Evolutionary conservation across 1,139 yeast species (phyloP), one percentile per base, ranked within the genome.

Genomic region (Zygotorulaspora mrakii): DNA sequence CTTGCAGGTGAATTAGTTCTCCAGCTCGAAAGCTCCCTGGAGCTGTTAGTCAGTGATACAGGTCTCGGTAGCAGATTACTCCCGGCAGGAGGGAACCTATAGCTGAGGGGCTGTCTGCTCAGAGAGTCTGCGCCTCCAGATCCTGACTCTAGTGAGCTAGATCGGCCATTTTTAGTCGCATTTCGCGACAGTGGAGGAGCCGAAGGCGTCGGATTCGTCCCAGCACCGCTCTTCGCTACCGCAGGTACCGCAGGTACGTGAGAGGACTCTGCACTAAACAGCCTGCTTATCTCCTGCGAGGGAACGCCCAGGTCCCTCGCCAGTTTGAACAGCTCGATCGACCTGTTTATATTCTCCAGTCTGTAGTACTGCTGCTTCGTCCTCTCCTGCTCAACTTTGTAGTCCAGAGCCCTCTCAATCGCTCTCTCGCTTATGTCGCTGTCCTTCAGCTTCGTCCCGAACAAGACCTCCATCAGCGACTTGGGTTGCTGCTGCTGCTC

Each of bases 331-430:
- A 88, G 68, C 42, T 78, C 79, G 30, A 82, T 64, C 26, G 83
- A 76, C 43, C 75, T 72, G 40, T 74, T 73, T 22, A 82, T 70
- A 27, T 73, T 67, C 57, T 88, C 95, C 25, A 82, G 67, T 42
- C 74, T 74, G 59, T 83, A 81, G 53, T 71, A 82, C 51, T 84
- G 94, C 60, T 88, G 96, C 51, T 82, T 82, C 1, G 96, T 84
- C 29, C 75, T 71, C 59, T 89, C 96, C 56, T 84, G 94, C 58
- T 86, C 94, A 2, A 78, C 66, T 43, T 81, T 74, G 21, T 86
- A 70, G 30, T 73, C 73, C 31, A 88, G 65, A 0, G 89, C 78
- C 49, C 78, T 81, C 18, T 73, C 61, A 27, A 81, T 70, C 2
- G 94, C 74, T 16, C 71, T 69, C 45, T 84, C 89, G 2, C 84